These are phyloP conservation scores for Artomyces pyxidatus DNA, from an alignment of 768 basidiomycete genomes.

Conservation along the genomic window DNA sequence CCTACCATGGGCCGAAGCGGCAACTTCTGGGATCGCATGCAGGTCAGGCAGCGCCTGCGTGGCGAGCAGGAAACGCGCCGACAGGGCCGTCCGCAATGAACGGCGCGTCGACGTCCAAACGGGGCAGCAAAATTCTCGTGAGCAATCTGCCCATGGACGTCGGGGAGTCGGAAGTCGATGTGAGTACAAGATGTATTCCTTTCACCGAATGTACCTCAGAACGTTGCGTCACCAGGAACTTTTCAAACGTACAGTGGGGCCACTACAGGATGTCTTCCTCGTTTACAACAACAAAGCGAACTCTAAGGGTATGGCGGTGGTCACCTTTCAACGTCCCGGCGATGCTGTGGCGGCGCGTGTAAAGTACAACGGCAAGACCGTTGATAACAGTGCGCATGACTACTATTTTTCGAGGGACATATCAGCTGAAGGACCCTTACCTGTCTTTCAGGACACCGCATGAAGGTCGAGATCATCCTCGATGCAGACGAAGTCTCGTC, in stretches of 20 bases:
- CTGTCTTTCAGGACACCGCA: constrained; percentile 45
- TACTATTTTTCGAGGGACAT: background rate
- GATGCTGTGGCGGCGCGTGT: constrained; percentile 56
- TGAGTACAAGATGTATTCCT: no score
- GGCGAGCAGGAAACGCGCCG: constrained; percentile 4
- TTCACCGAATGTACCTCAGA: background rate
- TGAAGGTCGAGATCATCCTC: constrained; percentile 55
- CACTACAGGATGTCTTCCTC: constrained; percentile 60
- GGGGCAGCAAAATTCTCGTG: constrained; percentile 14
- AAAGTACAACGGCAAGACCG: constrained; percentile 71
- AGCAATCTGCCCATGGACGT: constrained; percentile 17
- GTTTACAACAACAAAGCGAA: constrained; percentile 69
- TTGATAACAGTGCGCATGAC: constrained; percentile 46
- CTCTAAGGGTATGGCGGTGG: constrained; percentile 77
- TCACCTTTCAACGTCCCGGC: constrained; percentile 52
- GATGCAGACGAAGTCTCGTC: constrained; percentile 30
- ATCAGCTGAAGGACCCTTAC: background rate
- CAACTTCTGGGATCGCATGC: constrained; percentile 12
- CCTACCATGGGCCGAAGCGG: constrained; percentile 15
- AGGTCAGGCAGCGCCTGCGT: constrained; percentile 13
- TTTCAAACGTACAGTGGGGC: constrained; percentile 70
- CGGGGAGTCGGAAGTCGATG: constrained; percentile 12
- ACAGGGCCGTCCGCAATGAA: constrained; percentile 3
- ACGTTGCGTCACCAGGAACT: constrained; percentile 42
- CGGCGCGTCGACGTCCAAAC: constrained; percentile 8